Evolutionary conservation across 2,329 filamentous ascomycete species (phyloP), one percentile per base, ranked within the genome.

Genomic region (Drechslerella dactyloides): DNA sequence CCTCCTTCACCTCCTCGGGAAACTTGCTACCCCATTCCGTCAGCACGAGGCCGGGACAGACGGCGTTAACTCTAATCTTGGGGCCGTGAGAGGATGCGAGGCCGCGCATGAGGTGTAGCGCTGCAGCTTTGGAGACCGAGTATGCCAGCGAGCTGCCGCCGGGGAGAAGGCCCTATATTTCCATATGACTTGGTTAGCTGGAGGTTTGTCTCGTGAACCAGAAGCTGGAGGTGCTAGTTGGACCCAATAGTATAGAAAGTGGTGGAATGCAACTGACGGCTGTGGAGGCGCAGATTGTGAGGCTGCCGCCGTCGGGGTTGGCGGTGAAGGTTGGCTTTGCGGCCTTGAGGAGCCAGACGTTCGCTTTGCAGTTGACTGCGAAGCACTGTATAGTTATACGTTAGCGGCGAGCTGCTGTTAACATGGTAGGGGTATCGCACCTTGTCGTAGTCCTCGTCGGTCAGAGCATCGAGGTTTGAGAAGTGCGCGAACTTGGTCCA

Each of bases 101-200:
- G 68, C 85, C 85, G 76, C 87, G 87, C 81, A 87, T 86, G 51
- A 89, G 79, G 78, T 90, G 88, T 59, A 90, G 80, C 66, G 88
- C 85, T 10, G 90, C 90, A 0, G 90, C 85, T 78, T 94, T 94
- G 40, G 89, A 90, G 17, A 93, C 88, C 0, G 87, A 83, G 77
- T 94, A 94, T 2, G 90, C 85, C 87, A 87, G 84, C 46, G 83
- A 84, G 74, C 83, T 85, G 2, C 85, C 85, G 58, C 77, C 78
- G 57, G 84, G 78, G n/a, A 80, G 77, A 69, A 84, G 75, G 51
- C 83, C 83, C 83, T 84, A 72, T 76, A 75, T 62, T 77, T 46
- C 40, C 42, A 58, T 48, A 64, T 17, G 5, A 21, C 51, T 58
- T 24, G 5, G 27, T 19, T 37, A 13, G 69, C 75, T n/a, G n/a